These are phyloP conservation scores for Fusarium sp. DNA, from an alignment of 2,329 filamentous ascomycete species.

Conservation along the genomic window DNA sequence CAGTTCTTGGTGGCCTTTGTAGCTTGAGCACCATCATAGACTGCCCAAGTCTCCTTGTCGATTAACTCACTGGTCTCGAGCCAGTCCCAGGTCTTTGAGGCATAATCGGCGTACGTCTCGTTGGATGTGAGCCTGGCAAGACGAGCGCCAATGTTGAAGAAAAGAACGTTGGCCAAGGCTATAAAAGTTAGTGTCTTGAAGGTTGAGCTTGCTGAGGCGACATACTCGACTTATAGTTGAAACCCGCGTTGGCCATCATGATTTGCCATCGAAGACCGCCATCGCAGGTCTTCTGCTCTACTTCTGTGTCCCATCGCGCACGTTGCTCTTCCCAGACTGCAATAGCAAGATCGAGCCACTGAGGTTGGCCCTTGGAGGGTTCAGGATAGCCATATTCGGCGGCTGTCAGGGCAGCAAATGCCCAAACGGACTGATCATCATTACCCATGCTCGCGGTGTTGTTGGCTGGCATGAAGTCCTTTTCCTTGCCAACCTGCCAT, in stretches of 20 bases:
- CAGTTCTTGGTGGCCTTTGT: constrained; percentile 67
- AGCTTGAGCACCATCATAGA: constrained; percentile 72
- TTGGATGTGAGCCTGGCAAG: constrained; percentile 78
- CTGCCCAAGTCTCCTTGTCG: constrained; percentile 67
- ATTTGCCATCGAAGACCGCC: constrained; percentile 81
- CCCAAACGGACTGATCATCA: constrained; percentile 79
- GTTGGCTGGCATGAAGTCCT: constrained; percentile 71
- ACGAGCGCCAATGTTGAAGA: constrained; percentile 74
- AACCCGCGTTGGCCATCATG: constrained; percentile 77
- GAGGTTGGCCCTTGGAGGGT: constrained; percentile 60
- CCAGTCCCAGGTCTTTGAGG: constrained; percentile 73
- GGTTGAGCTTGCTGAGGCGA: neutral
- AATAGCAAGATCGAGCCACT: constrained; percentile 74
- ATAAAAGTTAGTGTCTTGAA: neutral
- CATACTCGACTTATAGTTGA: constrained; percentile 76
- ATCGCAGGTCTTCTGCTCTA: constrained; percentile 52
- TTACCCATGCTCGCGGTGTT: constrained; percentile 68
- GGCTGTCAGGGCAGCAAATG: constrained; percentile 73
- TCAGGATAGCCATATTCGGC: constrained; percentile 73
- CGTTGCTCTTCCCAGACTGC: constrained; percentile 55
- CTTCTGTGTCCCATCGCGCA: constrained; percentile 67
- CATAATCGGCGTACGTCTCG: constrained; percentile 71
- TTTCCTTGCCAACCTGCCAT: constrained; percentile 65
- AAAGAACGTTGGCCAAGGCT: constrained; percentile 70
- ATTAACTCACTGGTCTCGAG: constrained; percentile 65